Conservation (phyloP, 78 protist genomes). For the Neovahlkampfia damariscottae region DNA sequence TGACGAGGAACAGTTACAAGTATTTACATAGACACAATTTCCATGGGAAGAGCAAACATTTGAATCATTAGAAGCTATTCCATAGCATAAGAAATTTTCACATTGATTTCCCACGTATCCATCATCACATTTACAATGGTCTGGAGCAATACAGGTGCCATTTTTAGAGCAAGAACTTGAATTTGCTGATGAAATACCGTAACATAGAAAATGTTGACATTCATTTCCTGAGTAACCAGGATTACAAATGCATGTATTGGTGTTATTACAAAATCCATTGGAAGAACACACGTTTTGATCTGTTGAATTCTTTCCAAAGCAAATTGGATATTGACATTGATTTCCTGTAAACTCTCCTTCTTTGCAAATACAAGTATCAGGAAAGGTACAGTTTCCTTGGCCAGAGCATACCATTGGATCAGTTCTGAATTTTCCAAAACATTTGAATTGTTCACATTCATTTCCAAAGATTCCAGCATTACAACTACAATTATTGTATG, state of each 20-base stretch:
- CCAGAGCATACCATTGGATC: not conserved
- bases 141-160: not conserved
- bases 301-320: not conserved
- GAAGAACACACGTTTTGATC: not conserved
- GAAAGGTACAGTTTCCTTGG: not conserved
- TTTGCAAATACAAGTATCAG: not conserved
- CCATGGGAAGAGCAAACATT: not conserved
- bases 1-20: not conserved
- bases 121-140: not conserved
- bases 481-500: not conserved
- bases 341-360: not conserved
- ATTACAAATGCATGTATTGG: slow-evolving; percentile 1
- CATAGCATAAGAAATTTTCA: not conserved
- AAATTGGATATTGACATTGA: not conserved
- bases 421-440: not conserved
- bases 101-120: not conserved
- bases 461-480: not conserved
- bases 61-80: not conserved
- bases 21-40: not conserved
- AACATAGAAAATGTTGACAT: not conserved
- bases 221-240: not conserved
- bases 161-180: not conserved
- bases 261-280: not conserved
- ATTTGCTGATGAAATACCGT: not conserved
- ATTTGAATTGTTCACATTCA: not conserved